Evolutionary conservation across 1,284 basidiomycete genomes (phyloP).

Genomic region (Marasmius oreades): DNA sequence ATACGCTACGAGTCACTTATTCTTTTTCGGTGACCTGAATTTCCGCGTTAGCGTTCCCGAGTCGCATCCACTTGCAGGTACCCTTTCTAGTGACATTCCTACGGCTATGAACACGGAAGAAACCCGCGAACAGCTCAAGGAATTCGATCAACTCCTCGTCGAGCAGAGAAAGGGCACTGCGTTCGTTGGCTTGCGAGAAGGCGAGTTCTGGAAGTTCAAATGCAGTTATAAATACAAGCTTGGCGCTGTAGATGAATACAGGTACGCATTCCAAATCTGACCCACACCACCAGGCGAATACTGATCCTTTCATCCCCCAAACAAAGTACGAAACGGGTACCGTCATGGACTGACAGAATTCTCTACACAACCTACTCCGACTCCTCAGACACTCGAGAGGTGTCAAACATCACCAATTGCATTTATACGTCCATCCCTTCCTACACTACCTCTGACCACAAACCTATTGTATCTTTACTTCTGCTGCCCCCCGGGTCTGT

Average conservation of each 20-base stretch:
- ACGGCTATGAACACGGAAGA: slow-evolving; percentile 47
- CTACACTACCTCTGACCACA: slow-evolving; percentile 77
- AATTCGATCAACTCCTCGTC: slow-evolving; percentile 73
- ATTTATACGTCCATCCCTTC: slow-evolving; percentile 74
- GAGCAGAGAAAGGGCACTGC: slow-evolving; percentile 63
- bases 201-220: slow-evolving; percentile 82
- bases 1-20: slow-evolving; percentile 80
- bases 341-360: slow-evolving; percentile 95
- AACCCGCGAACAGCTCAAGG: slow-evolving; percentile 61
- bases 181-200: slow-evolving; percentile 76
- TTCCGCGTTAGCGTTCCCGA: slow-evolving; percentile 71
- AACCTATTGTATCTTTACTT: slow-evolving; percentile 66
- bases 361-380: slow-evolving; percentile 84
- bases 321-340: slow-evolving; percentile 66
- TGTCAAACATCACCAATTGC: slow-evolving; percentile 57
- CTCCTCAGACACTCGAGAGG: slow-evolving; percentile 45
- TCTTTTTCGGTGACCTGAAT: slow-evolving; percentile 89
- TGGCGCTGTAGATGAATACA: slow-evolving; percentile 78
- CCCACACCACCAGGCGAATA: neutral
- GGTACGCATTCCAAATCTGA: slow-evolving; percentile 36
- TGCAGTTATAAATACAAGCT: slow-evolving; percentile 86
- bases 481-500: slow-evolving; percentile 44
- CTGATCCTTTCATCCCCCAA: slow-evolving; percentile 2
- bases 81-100: slow-evolving; percentile 27
- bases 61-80: slow-evolving; percentile 38